These are phyloP conservation scores for Tetrapyrgos nigripes DNA, from an alignment of 1,284 basidiomycete genomes.

Conservation along the genomic window DNA sequence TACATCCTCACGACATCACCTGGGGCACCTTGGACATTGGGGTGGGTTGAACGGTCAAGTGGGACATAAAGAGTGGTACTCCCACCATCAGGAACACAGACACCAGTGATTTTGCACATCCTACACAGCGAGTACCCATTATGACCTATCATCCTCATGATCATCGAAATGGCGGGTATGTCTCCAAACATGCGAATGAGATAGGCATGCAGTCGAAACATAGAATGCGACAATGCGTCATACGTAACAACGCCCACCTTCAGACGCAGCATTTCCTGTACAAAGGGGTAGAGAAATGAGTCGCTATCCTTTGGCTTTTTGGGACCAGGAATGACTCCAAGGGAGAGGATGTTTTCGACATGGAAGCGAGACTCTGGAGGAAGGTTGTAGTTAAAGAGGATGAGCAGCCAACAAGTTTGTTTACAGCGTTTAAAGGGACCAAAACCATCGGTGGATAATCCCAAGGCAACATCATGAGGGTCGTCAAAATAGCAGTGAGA, in stretches of 20 bases:
- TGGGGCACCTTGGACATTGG: constrained; percentile 7
- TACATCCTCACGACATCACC: constrained; percentile 25
- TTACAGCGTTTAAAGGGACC: constrained; percentile 42
- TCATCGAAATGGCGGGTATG: constrained; percentile 50
- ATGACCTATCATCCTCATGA: constrained; percentile 54
- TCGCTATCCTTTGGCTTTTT: constrained; percentile 47
- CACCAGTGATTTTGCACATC: constrained; percentile 46
- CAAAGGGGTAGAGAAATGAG: constrained; percentile 46
- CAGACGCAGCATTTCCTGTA: constrained; percentile 44
- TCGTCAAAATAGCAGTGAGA: constrained; percentile 34
- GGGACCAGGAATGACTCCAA: constrained; percentile 45
- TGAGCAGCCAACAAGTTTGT: constrained; percentile 47
- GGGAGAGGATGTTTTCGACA: constrained; percentile 38
- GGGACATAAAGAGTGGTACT: constrained; percentile 42
- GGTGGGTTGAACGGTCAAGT: constrained; percentile 28
- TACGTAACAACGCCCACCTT: constrained; percentile 41
- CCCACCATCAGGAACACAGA: constrained; percentile 22
- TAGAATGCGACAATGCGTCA: constrained; percentile 26
- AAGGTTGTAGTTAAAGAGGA: constrained; percentile 45
- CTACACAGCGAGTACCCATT: constrained; percentile 50
- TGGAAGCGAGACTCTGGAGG: constrained; percentile 31
- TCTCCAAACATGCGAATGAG: constrained; percentile 50
- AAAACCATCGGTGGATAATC: constrained; percentile 43
- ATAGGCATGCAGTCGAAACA: constrained; percentile 45
- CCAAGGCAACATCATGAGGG: constrained; percentile 38